A percentile compares a stretch with the other conserved stretches of the same genome.
Evolutionary conservation across 2,329 filamentous ascomycete species (phyloP).

Genomic region (Alternaria atra): DNA sequence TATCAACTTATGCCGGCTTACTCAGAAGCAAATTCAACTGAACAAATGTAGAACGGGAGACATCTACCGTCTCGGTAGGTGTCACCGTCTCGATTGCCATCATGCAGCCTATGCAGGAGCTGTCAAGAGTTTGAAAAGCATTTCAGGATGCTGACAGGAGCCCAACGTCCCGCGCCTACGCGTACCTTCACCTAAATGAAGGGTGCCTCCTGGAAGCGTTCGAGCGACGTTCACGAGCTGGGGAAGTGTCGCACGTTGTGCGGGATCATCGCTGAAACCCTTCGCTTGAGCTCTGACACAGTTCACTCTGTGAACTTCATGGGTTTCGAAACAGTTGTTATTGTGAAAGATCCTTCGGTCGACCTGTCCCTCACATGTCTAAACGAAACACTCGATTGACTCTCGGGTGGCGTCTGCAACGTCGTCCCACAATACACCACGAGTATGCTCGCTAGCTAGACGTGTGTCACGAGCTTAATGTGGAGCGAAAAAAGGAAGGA

Average conservation of each 20-base stretch:
- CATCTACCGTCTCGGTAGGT: conserved; percentile 13
- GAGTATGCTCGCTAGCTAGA: conserved; percentile 8
- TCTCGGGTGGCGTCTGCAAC: conserved; percentile 1
- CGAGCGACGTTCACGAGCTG: conserved; percentile 4
- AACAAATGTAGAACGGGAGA: conserved; percentile 3
- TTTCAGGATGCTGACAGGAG: conserved; percentile 21
- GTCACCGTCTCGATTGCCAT: conserved; percentile 23
- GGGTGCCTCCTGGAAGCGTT: conserved; percentile 18
- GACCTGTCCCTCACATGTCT: conserved; percentile 3
- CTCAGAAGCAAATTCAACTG: conserved; percentile 1
- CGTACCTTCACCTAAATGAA: conserved; percentile 6
- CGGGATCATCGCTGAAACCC: conserved; percentile 21
- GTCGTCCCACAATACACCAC: conserved; percentile 10
- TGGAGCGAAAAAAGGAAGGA: conserved; percentile 21
- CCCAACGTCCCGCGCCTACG: conserved; percentile 2
- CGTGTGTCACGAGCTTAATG: conserved; percentile 11
- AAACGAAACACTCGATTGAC: conserved; percentile 15
- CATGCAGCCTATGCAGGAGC: conserved; percentile 17
- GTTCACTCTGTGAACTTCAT: conserved; percentile 12
- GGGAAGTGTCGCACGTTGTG: conserved; percentile 15
- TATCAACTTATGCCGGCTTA: neutral
- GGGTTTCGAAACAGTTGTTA: conserved; percentile 23
- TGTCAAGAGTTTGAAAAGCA: conserved; percentile 23
- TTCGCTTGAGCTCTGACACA: conserved; percentile 26
- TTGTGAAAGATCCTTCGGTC: conserved; percentile 1